These are phyloP conservation scores for Myxozyma neotropica DNA, from an alignment of 805 yeast genomes.

Conservation along the genomic window DNA sequence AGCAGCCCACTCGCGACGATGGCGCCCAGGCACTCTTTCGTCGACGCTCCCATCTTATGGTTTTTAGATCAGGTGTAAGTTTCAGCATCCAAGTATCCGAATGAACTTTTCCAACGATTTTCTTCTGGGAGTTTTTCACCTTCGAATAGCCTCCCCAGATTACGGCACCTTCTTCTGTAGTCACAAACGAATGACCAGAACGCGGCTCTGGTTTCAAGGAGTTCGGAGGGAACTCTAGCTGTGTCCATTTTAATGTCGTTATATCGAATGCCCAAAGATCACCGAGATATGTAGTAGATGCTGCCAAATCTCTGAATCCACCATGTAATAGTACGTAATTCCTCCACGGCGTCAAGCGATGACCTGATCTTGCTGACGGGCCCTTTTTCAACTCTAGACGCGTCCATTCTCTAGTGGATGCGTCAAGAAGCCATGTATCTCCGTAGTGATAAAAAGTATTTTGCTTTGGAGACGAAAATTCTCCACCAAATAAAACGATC, in stretches of 20 bases:
- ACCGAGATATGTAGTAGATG: conserved; percentile 75
- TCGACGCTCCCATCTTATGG: conserved; percentile 84
- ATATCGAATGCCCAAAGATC: conserved; percentile 94
- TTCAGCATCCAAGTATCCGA: conserved; percentile 84
- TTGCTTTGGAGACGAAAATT: conserved; percentile 94
- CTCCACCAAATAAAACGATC: conserved; percentile 89
- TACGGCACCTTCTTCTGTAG: conserved; percentile 76
- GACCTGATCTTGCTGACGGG: conserved; percentile 91
- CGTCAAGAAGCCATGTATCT: conserved; percentile 92
- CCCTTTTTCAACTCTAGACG: conserved; percentile 69
- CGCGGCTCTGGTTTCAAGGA: conserved; percentile 86
- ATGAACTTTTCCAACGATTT: conserved; percentile 87
- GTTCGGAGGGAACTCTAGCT: conserved; percentile 80
- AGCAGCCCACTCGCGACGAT: conserved; percentile 91
- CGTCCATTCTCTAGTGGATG: conserved; percentile 84
- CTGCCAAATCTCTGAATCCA: conserved; percentile 89
- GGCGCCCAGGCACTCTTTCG: conserved; percentile 89
- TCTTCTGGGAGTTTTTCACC: conserved; percentile 80
- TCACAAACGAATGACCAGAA: conserved; percentile 87
- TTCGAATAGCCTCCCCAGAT: conserved; percentile 94
- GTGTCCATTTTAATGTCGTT: conserved; percentile 86
- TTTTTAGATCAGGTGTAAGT: conserved; percentile 80
- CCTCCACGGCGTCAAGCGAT: conserved; percentile 88
- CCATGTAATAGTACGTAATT: conserved; percentile 84
- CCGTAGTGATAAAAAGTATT: conserved; percentile 94